Evolutionary conservation across 768 basidiomycete species (phyloP), one percentile per base, ranked within the genome.

Genomic region (Amyloporia xantha): DNA sequence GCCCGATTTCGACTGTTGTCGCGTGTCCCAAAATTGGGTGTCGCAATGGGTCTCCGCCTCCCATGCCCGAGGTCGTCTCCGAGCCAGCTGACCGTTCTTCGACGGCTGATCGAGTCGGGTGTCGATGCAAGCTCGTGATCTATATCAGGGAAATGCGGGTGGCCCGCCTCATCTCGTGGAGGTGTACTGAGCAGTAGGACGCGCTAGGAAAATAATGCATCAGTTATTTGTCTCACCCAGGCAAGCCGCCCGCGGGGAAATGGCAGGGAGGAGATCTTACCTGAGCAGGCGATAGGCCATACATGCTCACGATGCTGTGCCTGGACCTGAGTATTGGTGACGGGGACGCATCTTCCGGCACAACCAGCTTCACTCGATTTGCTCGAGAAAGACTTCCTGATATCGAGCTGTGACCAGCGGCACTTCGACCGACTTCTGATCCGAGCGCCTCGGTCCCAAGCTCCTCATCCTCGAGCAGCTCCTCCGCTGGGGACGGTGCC

Each of bases 201-300:
- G 56, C 79, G 84, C 77, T 81, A 59, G 7, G 36, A 30, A 39
- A n/a, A 52, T 3, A 37, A 26, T 21, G 56, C 13, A 44, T 19
- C 51, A 51, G 36, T 21, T 19, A 33, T 28, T 9, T 12, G 41
- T 24, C n/a, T 19, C 10, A 9, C 15, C 11, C 24, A 30, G 10
- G 27, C 15, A 24, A 25, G 30, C 17, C n/a, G 2, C 27, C 23
- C 40, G 15, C 33, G 43, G 25, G 30, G 5, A 17, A 12, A 39
- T 11, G 15, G 24, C 3, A 27, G 30, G 5, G 21, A n/a, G 17
- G 39, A 39, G 47, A 12, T 53, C 68, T 47, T 60, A 82, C 82
- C 71, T 88, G 84, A 26, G 84, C 84, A 10, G 86, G 83, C 26
- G 87, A 87, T 51, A 89, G 73, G 3, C 81, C 83, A 58, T 86